phyloP scores from a whole-genome alignment of 1,284 basidiomycete genomes.

The Entoloma clypeatum region DNA sequence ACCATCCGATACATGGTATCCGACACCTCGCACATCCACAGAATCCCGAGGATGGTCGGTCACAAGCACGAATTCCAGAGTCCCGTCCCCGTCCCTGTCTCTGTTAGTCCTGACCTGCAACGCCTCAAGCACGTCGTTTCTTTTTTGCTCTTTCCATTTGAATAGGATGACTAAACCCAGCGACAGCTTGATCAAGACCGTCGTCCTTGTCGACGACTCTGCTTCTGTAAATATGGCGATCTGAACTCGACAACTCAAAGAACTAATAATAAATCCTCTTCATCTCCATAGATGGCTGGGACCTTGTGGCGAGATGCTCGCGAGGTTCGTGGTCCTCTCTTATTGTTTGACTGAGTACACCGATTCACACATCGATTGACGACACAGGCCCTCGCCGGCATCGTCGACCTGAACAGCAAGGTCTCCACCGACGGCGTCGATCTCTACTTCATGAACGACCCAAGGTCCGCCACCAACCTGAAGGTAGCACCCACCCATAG shows the following conservation, averaged over 20 bases:
- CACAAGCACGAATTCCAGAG: neutral
- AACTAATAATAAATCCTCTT: neutral
- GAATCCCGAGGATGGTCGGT: constrained; percentile 16
- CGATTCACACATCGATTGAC: too few species aligned
- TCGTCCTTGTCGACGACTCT: constrained; percentile 45
- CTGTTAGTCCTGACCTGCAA: constrained; percentile 1
- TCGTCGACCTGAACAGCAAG: constrained; percentile 37
- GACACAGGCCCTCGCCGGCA: constrained; percentile 39
- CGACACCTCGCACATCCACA: constrained; percentile 20
- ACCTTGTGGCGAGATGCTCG: constrained; percentile 20
- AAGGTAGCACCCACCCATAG: constrained; percentile 21
- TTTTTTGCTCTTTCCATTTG: neutral
- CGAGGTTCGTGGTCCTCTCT: constrained; percentile 16
- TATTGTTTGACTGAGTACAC: neutral
- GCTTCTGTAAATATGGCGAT: too few species aligned
- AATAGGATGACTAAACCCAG: neutral
- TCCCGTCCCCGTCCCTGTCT: neutral
- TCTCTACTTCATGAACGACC: constrained; percentile 42
- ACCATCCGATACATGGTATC: constrained; percentile 16
- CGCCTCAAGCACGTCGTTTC: constrained; percentile 9
- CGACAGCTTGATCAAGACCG: constrained; percentile 23
- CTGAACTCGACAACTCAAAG: constrained; percentile 14
- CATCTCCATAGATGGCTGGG: constrained; percentile 21
- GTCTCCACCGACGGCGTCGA: constrained; percentile 42
- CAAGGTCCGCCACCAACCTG: constrained; percentile 30